Conservation (phyloP, 495 filamentous ascomycete genomes). For the Penicillium malachiteum region DNA sequence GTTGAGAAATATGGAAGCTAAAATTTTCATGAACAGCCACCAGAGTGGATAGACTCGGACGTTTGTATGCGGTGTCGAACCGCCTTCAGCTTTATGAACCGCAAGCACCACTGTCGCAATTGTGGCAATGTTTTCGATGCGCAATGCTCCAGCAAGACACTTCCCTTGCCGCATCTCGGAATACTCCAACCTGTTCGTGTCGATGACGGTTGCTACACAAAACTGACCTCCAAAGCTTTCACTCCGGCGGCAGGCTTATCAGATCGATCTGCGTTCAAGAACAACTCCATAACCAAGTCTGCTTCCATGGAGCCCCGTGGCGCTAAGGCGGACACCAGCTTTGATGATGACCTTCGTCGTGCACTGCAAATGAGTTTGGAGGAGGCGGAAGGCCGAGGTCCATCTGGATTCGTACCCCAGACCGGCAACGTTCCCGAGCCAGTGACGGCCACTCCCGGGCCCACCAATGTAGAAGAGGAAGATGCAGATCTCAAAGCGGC, state of each 20-base stretch:
- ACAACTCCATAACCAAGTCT: constrained; percentile 53
- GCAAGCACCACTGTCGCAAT: constrained; percentile 97
- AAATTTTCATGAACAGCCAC: constrained; percentile 60
- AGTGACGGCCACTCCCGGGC: constrained; percentile 38
- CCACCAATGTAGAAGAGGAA: constrained; percentile 51
- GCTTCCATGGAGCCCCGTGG: constrained; percentile 82
- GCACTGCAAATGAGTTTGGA: constrained; percentile 96
- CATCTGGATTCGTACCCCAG: constrained; percentile 68
- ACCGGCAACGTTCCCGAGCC: constrained; percentile 45
- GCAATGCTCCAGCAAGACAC: constrained; percentile 83
- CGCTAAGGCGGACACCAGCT: constrained; percentile 80
- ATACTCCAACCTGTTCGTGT: constrained; percentile 90
- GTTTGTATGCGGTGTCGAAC: constrained; percentile 98
- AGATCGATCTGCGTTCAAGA: constrained; percentile 49
- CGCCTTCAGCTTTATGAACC: constrained; percentile 93
- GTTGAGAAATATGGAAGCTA: not conserved
- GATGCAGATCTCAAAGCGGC: constrained; percentile 94
- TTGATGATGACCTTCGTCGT: constrained; percentile 91
- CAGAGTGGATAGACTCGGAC: constrained; percentile 96
- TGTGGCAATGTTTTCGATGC: constrained; percentile 96
- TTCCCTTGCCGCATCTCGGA: constrained; percentile 88
- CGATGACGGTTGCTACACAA: constrained; percentile 94
- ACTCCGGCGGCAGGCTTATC: constrained; percentile 37
- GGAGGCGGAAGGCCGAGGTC: constrained; percentile 76
- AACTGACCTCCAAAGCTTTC: constrained; percentile 71